Percentiles rank a stretch among this genome's conserved stretches.
phyloP scores from a whole-genome alignment of 495 filamentous ascomycete genomes.

The Tuber aestivum region DNA sequence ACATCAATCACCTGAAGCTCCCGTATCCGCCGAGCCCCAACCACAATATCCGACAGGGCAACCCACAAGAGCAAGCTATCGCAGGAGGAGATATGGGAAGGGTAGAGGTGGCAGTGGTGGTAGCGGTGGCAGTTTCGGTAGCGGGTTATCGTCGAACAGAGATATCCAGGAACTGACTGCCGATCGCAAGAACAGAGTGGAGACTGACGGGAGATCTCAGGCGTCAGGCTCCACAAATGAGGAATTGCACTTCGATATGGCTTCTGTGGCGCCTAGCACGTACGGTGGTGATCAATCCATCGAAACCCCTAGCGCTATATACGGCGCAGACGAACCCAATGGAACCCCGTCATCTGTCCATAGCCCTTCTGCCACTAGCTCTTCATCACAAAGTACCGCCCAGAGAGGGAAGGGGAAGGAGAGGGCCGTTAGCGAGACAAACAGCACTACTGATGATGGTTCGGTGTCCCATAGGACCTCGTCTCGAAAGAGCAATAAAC shows the following conservation, averaged over 20 bases:
- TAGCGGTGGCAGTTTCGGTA: conserved; percentile 8
- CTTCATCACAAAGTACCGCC: background rate
- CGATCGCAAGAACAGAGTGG: conserved; percentile 9
- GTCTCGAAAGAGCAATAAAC: conserved; percentile 15
- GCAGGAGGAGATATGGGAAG: conserved; percentile 15
- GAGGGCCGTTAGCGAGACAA: conserved; percentile 10
- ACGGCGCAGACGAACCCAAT: background rate
- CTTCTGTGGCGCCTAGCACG: background rate
- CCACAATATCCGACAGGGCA: conserved; percentile 14
- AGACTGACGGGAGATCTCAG: background rate
- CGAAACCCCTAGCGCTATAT: background rate
- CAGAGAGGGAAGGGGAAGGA: conserved; percentile 33
- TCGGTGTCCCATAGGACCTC: conserved; percentile 13
- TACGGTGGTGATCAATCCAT: background rate
- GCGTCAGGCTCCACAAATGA: background rate
- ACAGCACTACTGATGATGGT: conserved; percentile 17
- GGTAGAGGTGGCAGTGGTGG: conserved; percentile 14
- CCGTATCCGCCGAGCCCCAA: background rate
- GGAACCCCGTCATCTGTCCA: background rate
- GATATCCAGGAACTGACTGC: conserved; percentile 9
- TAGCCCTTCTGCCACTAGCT: background rate
- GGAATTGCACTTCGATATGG: background rate
- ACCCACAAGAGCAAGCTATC: conserved; percentile 12
- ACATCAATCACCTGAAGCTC: conserved; percentile 4
- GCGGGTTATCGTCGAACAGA: conserved; percentile 10